Evolutionary conservation across 2,329 filamentous ascomycete species (phyloP), one percentile per base, ranked within the genome.

Genomic region (Aphanoascus verrucosus): DNA sequence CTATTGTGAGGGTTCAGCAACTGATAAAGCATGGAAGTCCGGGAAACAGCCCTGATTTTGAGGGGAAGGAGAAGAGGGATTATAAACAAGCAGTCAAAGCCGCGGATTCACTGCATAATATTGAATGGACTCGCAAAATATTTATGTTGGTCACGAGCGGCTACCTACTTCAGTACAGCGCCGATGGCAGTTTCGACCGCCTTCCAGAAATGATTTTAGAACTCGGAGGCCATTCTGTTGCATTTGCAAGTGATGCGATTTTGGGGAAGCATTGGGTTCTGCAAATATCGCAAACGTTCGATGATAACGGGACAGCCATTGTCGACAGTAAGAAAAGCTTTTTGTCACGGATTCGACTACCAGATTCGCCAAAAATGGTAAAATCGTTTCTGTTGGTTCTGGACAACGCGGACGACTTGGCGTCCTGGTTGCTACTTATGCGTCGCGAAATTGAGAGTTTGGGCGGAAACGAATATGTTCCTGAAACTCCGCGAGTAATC

Each of bases 1-100:
- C 78, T 0, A 79, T 93, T 45, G 66, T 88, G 49, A 80, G 84
- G 56, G 70, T 79, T 58, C 64, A 60, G 47, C 53, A 47, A 34
- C 49, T 52, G 6, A 40, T 41, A 4, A 62, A 60, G 1, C 60
- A 60, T 20, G 57, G 59, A 14, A 49, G 57, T 12, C 51, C 44
- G 5, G 55, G 58, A 14, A 38, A 51, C n/a, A 37, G 9, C 12
- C 37, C 15, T 20, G 55, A 58, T 12, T 38, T 28, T 12, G 47
- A 54, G 15, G 49, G 42, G 17, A 54, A 53, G 32, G 49, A 55
- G 11, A 53, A 52, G 14, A 61, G 15, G 57, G 61, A 35, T 56
- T 63, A 17, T 52, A 63, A 60, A 49, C 28, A 59, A 32, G 57
- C 61, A 6, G 54, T 55, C 37, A 59, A 64, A 17, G 66, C 62